Base-by-base conservation (phyloP, 345 rosid genomes). In the Geranium brycei region DNA sequence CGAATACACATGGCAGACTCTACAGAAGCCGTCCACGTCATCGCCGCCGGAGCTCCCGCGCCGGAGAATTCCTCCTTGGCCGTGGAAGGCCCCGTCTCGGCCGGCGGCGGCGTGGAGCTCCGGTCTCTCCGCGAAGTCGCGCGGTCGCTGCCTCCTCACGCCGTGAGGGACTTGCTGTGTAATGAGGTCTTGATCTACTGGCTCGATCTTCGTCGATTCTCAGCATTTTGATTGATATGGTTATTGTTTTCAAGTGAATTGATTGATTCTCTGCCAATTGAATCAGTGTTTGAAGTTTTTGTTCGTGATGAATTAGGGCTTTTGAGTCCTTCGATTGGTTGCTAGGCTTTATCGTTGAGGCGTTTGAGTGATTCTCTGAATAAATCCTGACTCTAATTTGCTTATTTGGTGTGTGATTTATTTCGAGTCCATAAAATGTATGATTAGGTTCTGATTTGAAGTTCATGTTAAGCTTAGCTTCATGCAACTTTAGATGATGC, bases 81-180 rank as follows among this genome's bases (percentile, higher is more conserved):
- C 28, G 38, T 32, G 38, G 38, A 35, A 35, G 7, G 5, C 18
- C 17, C 69, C 17, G 56, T 35, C 51, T 7, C 58, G 19, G 17
- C 32, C 60, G 62, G 17, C 55, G 77, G 69, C 31, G 62, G 69
- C 31, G 62, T 35, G 64, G 78, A 69, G 75, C 58, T 61, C 62
- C 75, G 59, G 69, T 70, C 73, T 66, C 79, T 83, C 30, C 62
- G 65, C 32, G 78, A 77, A 71, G 75, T 75, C 68, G 79, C 83
- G 69, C 85, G 69, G 31, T 80, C 90, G 53, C 66, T 85, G 68
- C 87, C 87, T 62, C 56, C 76, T 28, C 64, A 69, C 68, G 87
- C 80, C 67, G 89, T 82, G 31, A 73, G 79, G 76, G 91, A 87
- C 75, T 75, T 91, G 62, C 57, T 81, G 19, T 83, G 81, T 66